A percentile compares a stretch with the other conserved stretches of the same genome.
Conservation (phyloP, 345 rosid genomes). For the Syzygium aqueum region DNA sequence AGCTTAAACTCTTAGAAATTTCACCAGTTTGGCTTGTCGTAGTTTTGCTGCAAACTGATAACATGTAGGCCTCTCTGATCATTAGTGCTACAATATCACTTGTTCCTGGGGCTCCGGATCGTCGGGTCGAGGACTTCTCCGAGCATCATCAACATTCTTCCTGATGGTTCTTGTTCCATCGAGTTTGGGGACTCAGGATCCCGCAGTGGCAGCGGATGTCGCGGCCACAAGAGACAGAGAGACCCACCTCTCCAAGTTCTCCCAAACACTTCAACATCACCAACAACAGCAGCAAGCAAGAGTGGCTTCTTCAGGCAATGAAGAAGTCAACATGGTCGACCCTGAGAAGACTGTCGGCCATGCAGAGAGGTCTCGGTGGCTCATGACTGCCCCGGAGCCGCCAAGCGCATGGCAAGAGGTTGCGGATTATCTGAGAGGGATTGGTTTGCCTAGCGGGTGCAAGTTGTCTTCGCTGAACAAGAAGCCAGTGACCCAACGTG, state of each 20-base stretch:
- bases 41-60: constrained; percentile 5
- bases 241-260: constrained; percentile 38
- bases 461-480: constrained; percentile 22
- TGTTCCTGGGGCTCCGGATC: constrained; percentile 2
- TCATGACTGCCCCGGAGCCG: constrained; percentile 60
- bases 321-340: constrained; percentile 21
- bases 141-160: neutral
- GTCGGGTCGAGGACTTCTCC: neutral
- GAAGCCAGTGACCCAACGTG: constrained; percentile 15
- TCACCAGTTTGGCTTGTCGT: neutral
- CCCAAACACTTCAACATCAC: constrained; percentile 86
- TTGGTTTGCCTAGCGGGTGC: constrained; percentile 19
- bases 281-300: neutral
- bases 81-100: constrained; percentile 5
- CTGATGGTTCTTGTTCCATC: neutral
- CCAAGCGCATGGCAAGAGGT: constrained; percentile 55
- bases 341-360: constrained; percentile 16
- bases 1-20: neutral
- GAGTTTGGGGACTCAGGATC: neutral
- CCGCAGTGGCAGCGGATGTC: neutral
- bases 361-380: constrained; percentile 44
- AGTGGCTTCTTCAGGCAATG: constrained; percentile 26
- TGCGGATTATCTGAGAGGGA: constrained; percentile 20
- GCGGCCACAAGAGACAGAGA: neutral
- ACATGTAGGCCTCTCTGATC: constrained; percentile 16